Base-by-base conservation (phyloP, 495 filamentous ascomycete species). In the Xylaria bambusicola region DNA sequence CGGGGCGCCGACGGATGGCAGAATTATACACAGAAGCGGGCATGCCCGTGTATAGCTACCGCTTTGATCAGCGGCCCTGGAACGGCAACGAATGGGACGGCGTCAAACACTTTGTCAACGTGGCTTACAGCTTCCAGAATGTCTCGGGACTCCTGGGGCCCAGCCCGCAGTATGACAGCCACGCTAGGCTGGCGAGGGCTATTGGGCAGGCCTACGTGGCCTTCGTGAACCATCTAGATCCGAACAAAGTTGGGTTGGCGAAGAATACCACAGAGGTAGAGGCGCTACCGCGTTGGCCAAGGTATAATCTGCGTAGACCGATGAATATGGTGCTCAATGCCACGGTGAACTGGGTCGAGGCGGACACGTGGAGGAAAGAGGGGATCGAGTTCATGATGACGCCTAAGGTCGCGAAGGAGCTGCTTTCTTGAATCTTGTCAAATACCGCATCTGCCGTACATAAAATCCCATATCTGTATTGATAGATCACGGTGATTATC, bases 101-200 rank as follows among this genome's bases (percentile, higher is more conserved):
- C 6, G 79, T 75, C 1, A 78, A 78, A n/a, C 85, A 87, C 61
- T 86, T 86, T 61, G 76, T 78, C 41, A 85, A 87, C 55, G 83
- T 88, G 1, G 66, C 82, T 1, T 84, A 82, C 66, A 84, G 84
- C 26, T 86, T 86, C 65, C 71, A 84, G 70, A 87, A 87, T 58
- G 71, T 80, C 38, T 62, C 73, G 1, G 78, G 82, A 1, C 57
- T 75, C 71, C 63, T 78, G 67, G 75, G 75, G 52, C 63, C 84
- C 73, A 55, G 85, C 79, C 70, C 76, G 42, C 24, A 75, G 69
- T 62, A 73, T n/a, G 62, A 79, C 63, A 69, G 65, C 8, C 80
- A 81, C 59, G 61, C 71, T 17, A 64, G 74, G 24, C 65, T 86
- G 4, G 79, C 81, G 23, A 67, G 72, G 7, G 65, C 78, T 62